These are phyloP conservation scores for Aspergillus saccharolyticus DNA, from an alignment of 495 filamentous ascomycete genomes.

Conservation along the genomic window DNA sequence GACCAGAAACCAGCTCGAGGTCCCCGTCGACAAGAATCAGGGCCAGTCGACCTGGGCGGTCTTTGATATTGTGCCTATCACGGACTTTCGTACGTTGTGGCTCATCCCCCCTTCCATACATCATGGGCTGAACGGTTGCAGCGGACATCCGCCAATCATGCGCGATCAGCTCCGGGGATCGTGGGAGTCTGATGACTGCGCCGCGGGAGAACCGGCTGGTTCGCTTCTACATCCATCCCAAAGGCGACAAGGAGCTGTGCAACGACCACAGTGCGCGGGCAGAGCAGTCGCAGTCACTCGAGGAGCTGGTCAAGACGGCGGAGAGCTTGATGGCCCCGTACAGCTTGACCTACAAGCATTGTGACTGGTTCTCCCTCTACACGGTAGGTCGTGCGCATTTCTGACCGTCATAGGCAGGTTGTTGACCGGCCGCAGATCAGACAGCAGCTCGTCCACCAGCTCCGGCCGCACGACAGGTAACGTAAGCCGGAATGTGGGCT, in stretches of 20 bases:
- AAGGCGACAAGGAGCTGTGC: slow-evolving; percentile 4
- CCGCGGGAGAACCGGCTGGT: slow-evolving; percentile 17
- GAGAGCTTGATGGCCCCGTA: slow-evolving; percentile 20
- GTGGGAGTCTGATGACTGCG: slow-evolving; percentile 19
- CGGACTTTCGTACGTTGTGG: slow-evolving; percentile 20
- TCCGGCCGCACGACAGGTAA: slow-evolving; percentile 12
- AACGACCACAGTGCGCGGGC: not conserved
- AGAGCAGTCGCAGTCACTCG: not conserved
- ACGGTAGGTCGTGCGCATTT: slow-evolving; percentile 12
- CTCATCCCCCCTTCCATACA: no score
- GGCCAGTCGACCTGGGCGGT: slow-evolving; percentile 19
- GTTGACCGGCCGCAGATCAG: slow-evolving; percentile 5
- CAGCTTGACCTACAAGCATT: slow-evolving; percentile 17
- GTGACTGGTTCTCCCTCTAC: slow-evolving; percentile 27
- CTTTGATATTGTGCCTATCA: slow-evolving; percentile 24
- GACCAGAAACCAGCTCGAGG: slow-evolving; percentile 16
- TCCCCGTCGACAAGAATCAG: slow-evolving; percentile 9
- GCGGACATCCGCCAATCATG: slow-evolving; percentile 15
- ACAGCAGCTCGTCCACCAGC: slow-evolving; percentile 8
- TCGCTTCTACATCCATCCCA: slow-evolving; percentile 18
- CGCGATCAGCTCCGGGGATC: slow-evolving; percentile 8
- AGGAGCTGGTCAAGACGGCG: slow-evolving; percentile 13
- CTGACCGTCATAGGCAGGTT: no score
- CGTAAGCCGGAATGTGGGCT: slow-evolving; percentile 4
- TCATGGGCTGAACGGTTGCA: not conserved